A percentile compares a stretch with the other conserved stretches of the same genome.
Conservation (phyloP, 768 basidiomycete species). For the Auriscalpium microsporum region DNA sequence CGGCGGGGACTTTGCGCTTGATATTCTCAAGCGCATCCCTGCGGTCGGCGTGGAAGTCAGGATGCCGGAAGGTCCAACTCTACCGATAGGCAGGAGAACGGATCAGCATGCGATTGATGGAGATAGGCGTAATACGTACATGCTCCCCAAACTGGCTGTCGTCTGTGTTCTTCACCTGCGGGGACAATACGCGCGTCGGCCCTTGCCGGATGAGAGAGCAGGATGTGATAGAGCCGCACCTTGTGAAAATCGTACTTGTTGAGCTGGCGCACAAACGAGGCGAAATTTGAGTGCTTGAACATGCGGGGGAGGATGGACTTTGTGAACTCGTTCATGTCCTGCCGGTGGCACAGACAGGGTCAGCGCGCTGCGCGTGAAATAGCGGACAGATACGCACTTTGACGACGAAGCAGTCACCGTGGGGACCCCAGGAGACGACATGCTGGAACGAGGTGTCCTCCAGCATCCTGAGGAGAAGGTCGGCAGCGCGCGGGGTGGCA, state of each 20-base stretch:
- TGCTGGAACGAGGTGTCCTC: conserved; percentile 66
- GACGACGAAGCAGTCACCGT: conserved; percentile 85
- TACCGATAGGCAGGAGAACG: conserved; percentile 7
- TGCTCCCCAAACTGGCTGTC: conserved; percentile 65
- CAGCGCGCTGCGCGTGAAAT: too few species aligned
- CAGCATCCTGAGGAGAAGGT: conserved; percentile 57
- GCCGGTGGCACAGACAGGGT: neutral
- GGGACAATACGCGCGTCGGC: conserved; percentile 8
- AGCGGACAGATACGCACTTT: conserved; percentile 30
- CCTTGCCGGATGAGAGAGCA: conserved; percentile 5
- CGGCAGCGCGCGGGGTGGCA: neutral
- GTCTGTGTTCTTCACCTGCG: conserved; percentile 73
- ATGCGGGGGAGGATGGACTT: conserved; percentile 81
- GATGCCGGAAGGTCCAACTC: conserved; percentile 47
- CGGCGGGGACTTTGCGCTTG: conserved; percentile 47
- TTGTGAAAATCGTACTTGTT: conserved; percentile 99
- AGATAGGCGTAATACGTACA: conserved; percentile 27
- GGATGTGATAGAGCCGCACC: conserved; percentile 28
- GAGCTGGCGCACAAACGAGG: conserved; percentile 83
- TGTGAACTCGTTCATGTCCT: conserved; percentile 95
- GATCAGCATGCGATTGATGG: conserved; percentile 5
- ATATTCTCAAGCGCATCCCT: conserved; percentile 55
- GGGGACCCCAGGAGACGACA: conserved; percentile 77
- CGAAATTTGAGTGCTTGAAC: conserved; percentile 96
- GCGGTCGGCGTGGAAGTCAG: conserved; percentile 43